Evolutionary conservation across 164 flowering plant genomes (phyloP), one percentile per base, ranked within the genome.

Genomic region (Macadamia tetraphylla): DNA sequence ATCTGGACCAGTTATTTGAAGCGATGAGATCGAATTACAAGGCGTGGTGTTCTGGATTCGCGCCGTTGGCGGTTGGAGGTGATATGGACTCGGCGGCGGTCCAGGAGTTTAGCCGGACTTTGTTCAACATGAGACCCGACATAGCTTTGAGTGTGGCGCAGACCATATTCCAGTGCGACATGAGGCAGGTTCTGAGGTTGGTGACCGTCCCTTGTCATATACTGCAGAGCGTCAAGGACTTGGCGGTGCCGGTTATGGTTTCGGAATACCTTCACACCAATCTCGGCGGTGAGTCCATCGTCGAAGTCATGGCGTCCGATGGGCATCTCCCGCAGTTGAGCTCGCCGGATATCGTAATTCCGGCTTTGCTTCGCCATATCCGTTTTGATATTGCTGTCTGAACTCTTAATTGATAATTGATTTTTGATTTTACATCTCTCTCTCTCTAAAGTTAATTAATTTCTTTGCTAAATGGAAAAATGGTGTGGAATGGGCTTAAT

Each of bases 11-110:
- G 67, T 70, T 88, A 13, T 85, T 75, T 74, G 81, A 78, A 17
- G 89, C 89, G 15, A 87, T 88, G 85, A 43, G 60, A 30, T 66
- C 77, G 11, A 88, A 87, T 65, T 87, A 83, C 83, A 87, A 81
- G 74, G 82, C 88, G 2, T 88, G 91, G 91, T 77, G 82, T 70
- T 68, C 81, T 0, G 94, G 91, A 12, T 85, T 88, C 59, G 91
- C 91, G 1, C 90, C 91, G 6, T 58, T 88, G 62, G 64, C 64
- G 9, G 66, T 77, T 1, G 77, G 80, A 29, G 72, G 80, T 2
- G 80, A 77, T 67, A 35, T 77, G 69, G 73, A 72, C 6, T 70
- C 77, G 7, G 74, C 43, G 59, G 77, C 70, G 4, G 71, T 77
- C 6, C 76, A 73, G 65, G 77, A 77, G 51, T 77, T 73, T 55